Evolutionary conservation across 192 early-diverging fungal genomes (phyloP).

Genomic region (Rhizoclosmatium sp.): DNA sequence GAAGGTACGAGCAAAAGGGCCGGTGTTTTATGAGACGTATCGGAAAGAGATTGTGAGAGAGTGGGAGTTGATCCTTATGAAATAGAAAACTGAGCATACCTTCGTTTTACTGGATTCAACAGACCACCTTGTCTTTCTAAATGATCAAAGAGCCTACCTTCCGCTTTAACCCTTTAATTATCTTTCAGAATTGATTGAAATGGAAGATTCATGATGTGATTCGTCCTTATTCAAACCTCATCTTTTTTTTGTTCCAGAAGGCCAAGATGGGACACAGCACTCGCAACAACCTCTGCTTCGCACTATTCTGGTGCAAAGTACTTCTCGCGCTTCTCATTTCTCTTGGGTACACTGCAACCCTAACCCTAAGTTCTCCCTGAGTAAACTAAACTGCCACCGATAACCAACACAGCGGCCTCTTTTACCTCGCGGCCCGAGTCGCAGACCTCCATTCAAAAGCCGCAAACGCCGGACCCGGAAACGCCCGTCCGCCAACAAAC

Average conservation of each 20-base stretch:
- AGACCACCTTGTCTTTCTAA: too few species aligned
- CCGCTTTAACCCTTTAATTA: too few species aligned
- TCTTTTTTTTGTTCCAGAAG: too few species aligned
- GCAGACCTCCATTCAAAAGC: conserved; percentile 12
- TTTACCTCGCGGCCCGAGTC: conserved; percentile 11
- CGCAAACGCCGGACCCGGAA: neutral
- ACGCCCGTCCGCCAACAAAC: neutral
- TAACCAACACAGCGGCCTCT: conserved; percentile 4
- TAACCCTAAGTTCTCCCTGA: neutral
- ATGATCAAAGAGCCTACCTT: too few species aligned
- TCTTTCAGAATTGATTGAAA: too few species aligned
- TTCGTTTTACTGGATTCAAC: too few species aligned
- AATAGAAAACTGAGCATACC: too few species aligned
- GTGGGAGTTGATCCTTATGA: neutral
- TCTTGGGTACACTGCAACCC: neutral
- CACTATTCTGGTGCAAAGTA: conserved; percentile 14
- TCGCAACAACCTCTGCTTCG: conserved; percentile 7
- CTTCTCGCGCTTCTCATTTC: neutral
- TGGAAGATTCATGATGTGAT: too few species aligned
- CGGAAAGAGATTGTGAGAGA: neutral
- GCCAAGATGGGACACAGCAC: conserved; percentile 6
- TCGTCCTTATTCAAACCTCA: too few species aligned
- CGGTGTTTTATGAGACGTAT: neutral
- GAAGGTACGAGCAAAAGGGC: neutral
- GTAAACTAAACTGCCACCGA: neutral